Evolutionary conservation across 805 yeast genomes (phyloP).

Genomic region (Komagataella populi): DNA sequence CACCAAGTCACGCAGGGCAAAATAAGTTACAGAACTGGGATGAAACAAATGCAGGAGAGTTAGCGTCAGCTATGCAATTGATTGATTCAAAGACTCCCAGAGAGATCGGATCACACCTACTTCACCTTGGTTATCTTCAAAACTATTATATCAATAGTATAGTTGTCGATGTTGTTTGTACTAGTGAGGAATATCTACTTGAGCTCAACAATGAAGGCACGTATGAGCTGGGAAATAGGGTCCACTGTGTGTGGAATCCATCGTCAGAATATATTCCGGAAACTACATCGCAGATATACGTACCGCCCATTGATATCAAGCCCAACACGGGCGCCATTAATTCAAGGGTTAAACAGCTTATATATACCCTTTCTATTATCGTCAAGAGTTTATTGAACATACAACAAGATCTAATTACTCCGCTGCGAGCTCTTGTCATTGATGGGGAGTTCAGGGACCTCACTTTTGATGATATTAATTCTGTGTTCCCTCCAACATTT

Average conservation of each 20-base stretch:
- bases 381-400: slow-evolving; percentile 62
- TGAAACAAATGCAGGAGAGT: slow-evolving; percentile 72
- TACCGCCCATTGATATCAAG: slow-evolving; percentile 25
- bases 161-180: slow-evolving; percentile 65
- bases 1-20: slow-evolving; percentile 1
- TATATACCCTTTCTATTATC: slow-evolving; percentile 59
- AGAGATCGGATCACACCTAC: slow-evolving; percentile 41
- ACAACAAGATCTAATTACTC: slow-evolving; percentile 66
- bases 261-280: slow-evolving; percentile 87
- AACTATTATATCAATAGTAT: slow-evolving; percentile 29
- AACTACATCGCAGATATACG: slow-evolving; percentile 58
- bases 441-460: slow-evolving; percentile 35
- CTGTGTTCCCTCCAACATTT: slow-evolving; percentile 85
- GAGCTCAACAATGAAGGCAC: slow-evolving; percentile 70
- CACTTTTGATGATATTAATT: slow-evolving; percentile 56
- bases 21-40: slow-evolving; percentile 37
- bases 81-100: slow-evolving; percentile 38
- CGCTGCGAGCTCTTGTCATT: slow-evolving; percentile 58
- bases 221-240: slow-evolving; percentile 65
- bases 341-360: slow-evolving; percentile 51
- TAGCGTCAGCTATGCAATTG: slow-evolving; percentile 54
- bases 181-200: slow-evolving; percentile 26
- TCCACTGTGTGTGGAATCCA: slow-evolving; percentile 84
- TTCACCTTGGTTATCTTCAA: slow-evolving; percentile 45
- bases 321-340: slow-evolving; percentile 21